phyloP scores from a whole-genome alignment of 768 basidiomycete genomes.

The Amanita brunnescens region DNA sequence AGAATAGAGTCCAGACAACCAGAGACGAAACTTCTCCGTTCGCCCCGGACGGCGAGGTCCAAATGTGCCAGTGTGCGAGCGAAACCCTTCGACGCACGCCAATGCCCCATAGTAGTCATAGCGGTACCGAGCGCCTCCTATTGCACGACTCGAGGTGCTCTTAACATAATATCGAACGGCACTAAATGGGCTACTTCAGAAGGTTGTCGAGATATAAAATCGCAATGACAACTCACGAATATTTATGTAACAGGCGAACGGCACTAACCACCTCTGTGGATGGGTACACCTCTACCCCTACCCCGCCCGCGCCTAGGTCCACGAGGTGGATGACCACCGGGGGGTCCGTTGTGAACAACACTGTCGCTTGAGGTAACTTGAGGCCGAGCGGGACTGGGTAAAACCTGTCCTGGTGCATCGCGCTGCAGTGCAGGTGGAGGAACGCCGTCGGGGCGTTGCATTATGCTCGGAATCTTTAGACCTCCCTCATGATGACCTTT shows the following conservation, averaged over 20 bases:
- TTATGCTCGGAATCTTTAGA: constrained; percentile 5
- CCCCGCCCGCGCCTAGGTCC: constrained; percentile 3
- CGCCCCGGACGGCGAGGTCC: too few species aligned
- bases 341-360: not conserved
- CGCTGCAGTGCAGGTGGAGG: constrained; percentile 2
- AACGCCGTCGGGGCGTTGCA: constrained; percentile 7
- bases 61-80: not conserved
- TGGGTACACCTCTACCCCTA: not conserved
- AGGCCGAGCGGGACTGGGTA: constrained; percentile 1
- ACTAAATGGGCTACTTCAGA: not conserved
- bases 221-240: not conserved
- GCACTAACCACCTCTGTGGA: constrained; percentile 4
- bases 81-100: not conserved
- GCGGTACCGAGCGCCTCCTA: not conserved
- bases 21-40: too few species aligned
- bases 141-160: too few species aligned
- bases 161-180: not conserved
- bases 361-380: not conserved
- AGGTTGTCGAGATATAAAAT: not conserved
- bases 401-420: constrained; percentile 2
- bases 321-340: not conserved
- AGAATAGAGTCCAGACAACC: too few species aligned
- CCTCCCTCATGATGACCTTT: constrained; percentile 3
- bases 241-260: not conserved
- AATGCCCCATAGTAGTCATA: not conserved